Conservation (phyloP, 139 green algal genomes). For the Asterochloris sp. region DNA sequence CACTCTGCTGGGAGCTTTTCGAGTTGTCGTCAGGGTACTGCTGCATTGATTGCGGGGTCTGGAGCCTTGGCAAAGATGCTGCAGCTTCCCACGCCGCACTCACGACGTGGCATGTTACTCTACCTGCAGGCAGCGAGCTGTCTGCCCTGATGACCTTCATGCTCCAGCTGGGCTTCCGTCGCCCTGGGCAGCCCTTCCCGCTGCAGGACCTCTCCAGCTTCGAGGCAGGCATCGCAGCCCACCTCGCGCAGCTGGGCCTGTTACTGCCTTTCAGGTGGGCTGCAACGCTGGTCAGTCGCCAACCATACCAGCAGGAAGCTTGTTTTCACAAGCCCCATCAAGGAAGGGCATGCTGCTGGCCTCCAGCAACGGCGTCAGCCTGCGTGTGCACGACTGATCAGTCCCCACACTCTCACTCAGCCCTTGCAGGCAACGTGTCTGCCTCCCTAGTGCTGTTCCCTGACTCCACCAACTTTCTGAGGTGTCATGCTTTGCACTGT, state of each 20-base stretch:
- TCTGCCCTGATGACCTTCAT: constrained; percentile 68
- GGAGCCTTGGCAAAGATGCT: too few relatives aligned
- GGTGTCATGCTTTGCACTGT: constrained; percentile 1
- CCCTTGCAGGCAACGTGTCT: not conserved
- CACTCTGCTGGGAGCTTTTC: not conserved
- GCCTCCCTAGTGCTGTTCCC: too few relatives aligned
- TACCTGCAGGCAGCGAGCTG: constrained; percentile 37
- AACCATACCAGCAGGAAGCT: too few relatives aligned
- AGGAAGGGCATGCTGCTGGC: too few relatives aligned
- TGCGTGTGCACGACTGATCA: not conserved
- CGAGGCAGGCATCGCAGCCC: constrained; percentile 42
- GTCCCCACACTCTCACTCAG: not conserved
- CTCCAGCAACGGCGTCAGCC: too few relatives aligned
- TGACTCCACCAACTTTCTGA: not conserved
- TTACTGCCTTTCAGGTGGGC: constrained; percentile 53
- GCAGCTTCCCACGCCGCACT: too few relatives aligned
- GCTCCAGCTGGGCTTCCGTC: constrained; percentile 80
- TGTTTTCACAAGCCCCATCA: too few relatives aligned
- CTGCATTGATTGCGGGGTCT: not conserved
- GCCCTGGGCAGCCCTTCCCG: constrained; percentile 45
- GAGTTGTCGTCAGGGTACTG: not conserved
- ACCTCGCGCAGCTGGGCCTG: constrained; percentile 78
- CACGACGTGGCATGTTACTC: not conserved
- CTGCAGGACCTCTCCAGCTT: constrained; percentile 26
- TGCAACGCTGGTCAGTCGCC: too few relatives aligned